A percentile compares a stretch with the other conserved stretches of the same genome.
These are phyloP conservation scores for Colletotrichum ledebouriae DNA, from an alignment of 2,329 filamentous ascomycete species.

Conservation along the genomic window DNA sequence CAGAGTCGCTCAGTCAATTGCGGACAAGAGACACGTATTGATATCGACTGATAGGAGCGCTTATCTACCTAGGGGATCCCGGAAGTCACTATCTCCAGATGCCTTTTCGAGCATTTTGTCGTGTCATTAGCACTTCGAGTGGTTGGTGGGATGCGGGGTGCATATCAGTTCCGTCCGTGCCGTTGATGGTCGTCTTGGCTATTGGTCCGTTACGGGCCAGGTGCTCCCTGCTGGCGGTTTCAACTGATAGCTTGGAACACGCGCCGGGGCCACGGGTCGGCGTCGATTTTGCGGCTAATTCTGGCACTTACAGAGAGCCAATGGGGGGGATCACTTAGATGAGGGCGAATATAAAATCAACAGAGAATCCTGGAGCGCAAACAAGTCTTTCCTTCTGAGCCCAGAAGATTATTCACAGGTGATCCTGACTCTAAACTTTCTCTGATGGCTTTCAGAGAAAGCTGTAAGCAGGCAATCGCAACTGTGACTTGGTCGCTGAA, in stretches of 20 bases:
- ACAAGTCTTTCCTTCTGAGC: background rate
- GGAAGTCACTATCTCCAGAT: conserved; percentile 17
- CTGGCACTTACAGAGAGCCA: background rate
- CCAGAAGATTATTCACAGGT: no score
- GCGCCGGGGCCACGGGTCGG: background rate
- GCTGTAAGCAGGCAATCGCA: no score
- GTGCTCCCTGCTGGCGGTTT: background rate
- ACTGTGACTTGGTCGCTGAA: no score
- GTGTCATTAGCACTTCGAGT: conserved; percentile 6
- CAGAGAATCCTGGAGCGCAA: background rate
- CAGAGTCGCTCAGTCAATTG: no score
- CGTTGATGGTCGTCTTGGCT: background rate
- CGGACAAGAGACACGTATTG: no score
- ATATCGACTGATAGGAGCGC: no score
- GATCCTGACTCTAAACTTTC: no score
- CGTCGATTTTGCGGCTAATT: background rate
- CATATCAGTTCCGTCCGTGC: conserved; percentile 13
- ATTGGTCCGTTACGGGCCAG: background rate
- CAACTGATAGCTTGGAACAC: background rate
- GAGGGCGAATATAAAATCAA: no score
- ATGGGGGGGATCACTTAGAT: background rate
- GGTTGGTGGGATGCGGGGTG: conserved; percentile 32
- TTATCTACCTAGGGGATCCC: conserved; percentile 11
- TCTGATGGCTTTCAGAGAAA: no score
- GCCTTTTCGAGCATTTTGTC: conserved; percentile 19